Evolutionary conservation across 805 yeast species (phyloP).

Genomic region (Schwanniomyces sp.): DNA sequence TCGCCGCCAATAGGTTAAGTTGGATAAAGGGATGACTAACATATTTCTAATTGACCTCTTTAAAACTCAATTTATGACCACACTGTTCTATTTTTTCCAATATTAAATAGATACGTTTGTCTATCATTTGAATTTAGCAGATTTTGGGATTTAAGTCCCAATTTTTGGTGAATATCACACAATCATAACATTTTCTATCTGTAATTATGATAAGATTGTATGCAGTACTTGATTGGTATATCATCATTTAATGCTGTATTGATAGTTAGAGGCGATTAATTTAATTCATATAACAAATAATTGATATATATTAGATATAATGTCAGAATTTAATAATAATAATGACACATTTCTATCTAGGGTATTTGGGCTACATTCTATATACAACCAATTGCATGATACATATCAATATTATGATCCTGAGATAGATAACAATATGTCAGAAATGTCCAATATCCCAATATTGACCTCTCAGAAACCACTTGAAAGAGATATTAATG

Average conservation of each 20-base stretch:
- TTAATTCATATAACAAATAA: background rate
- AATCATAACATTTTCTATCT: too few species aligned
- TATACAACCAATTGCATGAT: conserved; percentile 40
- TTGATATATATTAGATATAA: background rate
- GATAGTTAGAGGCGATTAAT: background rate
- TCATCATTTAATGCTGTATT: background rate
- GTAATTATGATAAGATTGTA: background rate
- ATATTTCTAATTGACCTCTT: too few species aligned
- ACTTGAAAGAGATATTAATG: background rate
- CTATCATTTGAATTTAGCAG: too few species aligned
- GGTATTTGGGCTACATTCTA: conserved; percentile 56
- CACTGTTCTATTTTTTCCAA: too few species aligned
- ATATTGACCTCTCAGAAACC: background rate
- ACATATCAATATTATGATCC: conserved; percentile 40
- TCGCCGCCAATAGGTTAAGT: too few species aligned
- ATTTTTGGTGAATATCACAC: too few species aligned
- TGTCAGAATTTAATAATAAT: conserved; percentile 12
- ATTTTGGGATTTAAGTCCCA: too few species aligned
- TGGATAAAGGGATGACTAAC: too few species aligned
- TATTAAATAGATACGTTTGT: too few species aligned
- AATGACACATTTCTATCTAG: conserved; percentile 62
- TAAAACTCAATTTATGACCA: too few species aligned
- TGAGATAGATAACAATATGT: conserved; percentile 20
- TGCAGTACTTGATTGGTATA: background rate
- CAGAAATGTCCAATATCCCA: background rate